Evolutionary conservation across 345 rosid species (phyloP), one percentile per base, ranked within the genome.

Genomic region (Brassica cretica): DNA sequence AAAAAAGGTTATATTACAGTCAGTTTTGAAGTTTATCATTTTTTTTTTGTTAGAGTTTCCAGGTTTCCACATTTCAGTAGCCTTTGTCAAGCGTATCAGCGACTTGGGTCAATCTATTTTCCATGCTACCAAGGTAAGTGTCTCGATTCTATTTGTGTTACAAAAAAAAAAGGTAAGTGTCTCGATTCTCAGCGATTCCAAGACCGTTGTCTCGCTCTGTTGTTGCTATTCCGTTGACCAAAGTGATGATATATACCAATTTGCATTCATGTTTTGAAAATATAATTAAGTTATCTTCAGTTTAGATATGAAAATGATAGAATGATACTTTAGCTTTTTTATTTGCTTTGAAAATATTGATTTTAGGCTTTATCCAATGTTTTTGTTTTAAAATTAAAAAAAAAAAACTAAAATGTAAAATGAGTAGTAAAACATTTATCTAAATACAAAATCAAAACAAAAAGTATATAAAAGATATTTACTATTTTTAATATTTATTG

Each of bases 141-240:
- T 27, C 29, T 27, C 29, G 29, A 27, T 27, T 27, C 29, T 27
- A 27, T 27, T 27, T 27, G 29, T 27, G 29, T 27, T 27, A 27
- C 29, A 27, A 27, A 27, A 27, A 27, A 27, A 27, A 27, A 27
- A 4, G 27, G 29, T 27, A 27, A 27, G 29, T 27, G 66, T 70
- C 80, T 77, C 16, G 12, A 25, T 8, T 64, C 60, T 71, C 25
- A 56, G 67, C 81, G n/a, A 78, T 72, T 78, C 59, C 76, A 71
- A 78, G 81, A 78, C 68, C 14, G 19, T 59, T 71, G 81, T 71
- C 75, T 76, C 74, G 64, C 64, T 37, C 9, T 21, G 30, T 53
- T 30, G 56, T 75, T 66, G 25, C 30, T 53, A 25, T 27, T 37
- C 21, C 21, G 21, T 15, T 53, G 8, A 53, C 21, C 59, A 53